A percentile compares a stretch with the other conserved stretches of the same genome.
These are phyloP conservation scores for Pelargonium nanum DNA, from an alignment of 345 rosid genomes.

Conservation along the genomic window DNA sequence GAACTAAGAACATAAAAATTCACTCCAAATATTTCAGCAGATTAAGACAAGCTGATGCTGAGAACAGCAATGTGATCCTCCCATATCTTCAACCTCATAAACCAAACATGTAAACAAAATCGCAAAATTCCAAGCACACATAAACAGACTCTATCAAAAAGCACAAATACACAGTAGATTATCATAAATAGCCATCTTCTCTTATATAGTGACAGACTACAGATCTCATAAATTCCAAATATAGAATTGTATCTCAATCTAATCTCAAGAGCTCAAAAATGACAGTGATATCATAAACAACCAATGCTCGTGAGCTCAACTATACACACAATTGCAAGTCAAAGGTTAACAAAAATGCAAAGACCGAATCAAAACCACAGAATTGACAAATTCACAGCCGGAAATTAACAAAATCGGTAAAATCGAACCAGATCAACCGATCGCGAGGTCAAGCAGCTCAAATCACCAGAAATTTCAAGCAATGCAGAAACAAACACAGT, in stretches of 20 bases:
- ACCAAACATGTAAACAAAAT: not conserved
- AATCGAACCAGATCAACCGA: constrained; percentile 10
- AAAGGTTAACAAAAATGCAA: too few species aligned
- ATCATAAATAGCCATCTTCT: not conserved
- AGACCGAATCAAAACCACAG: not conserved
- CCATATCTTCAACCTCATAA: too few species aligned
- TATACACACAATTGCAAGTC: too few species aligned
- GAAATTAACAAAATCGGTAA: not conserved
- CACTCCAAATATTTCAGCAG: not conserved
- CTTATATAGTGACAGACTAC: not conserved
- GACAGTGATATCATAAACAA: not conserved
- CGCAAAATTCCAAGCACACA: not conserved
- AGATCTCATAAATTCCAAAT: not conserved
- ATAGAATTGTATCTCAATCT: not conserved
- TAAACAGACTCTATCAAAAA: not conserved
- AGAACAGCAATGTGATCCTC: too few species aligned
- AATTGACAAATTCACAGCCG: not conserved
- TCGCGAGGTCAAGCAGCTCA: constrained; percentile 11
- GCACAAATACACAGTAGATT: not conserved
- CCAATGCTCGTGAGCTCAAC: not conserved
- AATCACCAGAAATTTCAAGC: constrained; percentile 7
- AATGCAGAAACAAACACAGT: not conserved
- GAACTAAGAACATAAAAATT: too few species aligned
- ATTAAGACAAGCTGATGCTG: too few species aligned
- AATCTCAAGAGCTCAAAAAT: too few species aligned